Evolutionary conservation across 305 asterid species (phyloP), one percentile per base, ranked within the genome.

Genomic region (Plantago coronopus): DNA sequence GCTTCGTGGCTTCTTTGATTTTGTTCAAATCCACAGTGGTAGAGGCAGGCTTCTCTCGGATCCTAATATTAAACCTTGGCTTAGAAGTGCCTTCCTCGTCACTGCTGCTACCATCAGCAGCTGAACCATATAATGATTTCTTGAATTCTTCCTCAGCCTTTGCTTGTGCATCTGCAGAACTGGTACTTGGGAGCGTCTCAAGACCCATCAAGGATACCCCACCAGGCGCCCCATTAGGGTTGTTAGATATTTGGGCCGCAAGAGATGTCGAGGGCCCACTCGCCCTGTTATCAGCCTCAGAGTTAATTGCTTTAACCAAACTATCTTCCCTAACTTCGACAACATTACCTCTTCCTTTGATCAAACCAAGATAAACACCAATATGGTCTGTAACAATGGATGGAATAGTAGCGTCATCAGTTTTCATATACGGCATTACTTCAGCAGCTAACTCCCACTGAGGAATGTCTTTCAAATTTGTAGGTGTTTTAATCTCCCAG

Each of bases 361-460:
- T 87, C 70, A 89, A 76, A 62, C 99, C 99, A 59, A 94, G 88
- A 73, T 94, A 94, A 64, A 94, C 99, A 61, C 97, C 99, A 64
- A 94, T 94, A 59, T 89, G 96, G 72, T 94, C 99, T 0, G 99
- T 94, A 34, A 85, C 82, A 62, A 94, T 83, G 68, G 97, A 89
- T 17, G 99, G 97, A 69, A 94, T 89, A 13, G 94, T 82, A 14
- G 95, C 99, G 66, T 94, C 97, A 70, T 94, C 99, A 22, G 97
- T 94, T 82, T 78, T 89, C 99, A 94, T 94, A 78, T 89, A 94
- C 54, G 99, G 99, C 94, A 84, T 87, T 64, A 94, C 99, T 80
- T 94, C 97, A 72, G 97, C 95, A 71, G 99, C 99, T 65, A 94
- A 81, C 57, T 85, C 96, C 99, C 99, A 94, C 75, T 89, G 97